Conservation (phyloP, 148 eudicot species). For the Polygonum maritimum region DNA sequence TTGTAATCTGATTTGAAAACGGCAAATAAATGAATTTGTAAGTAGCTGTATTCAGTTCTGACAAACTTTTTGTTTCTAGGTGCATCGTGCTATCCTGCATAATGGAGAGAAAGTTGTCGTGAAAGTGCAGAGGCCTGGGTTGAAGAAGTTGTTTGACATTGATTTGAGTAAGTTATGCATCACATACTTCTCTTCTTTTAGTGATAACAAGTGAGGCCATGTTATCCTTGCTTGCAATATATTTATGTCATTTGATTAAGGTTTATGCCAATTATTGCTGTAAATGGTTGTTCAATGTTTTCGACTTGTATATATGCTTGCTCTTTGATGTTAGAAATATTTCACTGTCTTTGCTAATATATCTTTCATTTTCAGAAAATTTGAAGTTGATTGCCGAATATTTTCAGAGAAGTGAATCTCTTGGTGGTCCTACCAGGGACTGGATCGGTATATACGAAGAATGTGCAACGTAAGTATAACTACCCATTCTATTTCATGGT, state of each 20-base stretch:
- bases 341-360: not conserved
- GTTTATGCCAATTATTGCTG: not conserved
- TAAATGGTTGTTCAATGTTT: not conserved
- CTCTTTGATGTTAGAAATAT: not conserved
- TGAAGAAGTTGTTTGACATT: constrained; percentile 88
- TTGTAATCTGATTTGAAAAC: not conserved
- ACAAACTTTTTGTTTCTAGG: constrained; percentile 31
- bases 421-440: constrained; percentile 90
- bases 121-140: constrained; percentile 96
- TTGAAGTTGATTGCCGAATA: constrained; percentile 89
- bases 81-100: constrained; percentile 89
- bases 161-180: constrained; percentile 68
- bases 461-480: constrained; percentile 73
- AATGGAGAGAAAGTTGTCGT: constrained; percentile 89
- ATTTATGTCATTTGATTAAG: not conserved
- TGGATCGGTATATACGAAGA: constrained; percentile 97
- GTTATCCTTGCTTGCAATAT: not conserved
- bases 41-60: not conserved
- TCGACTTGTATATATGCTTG: not conserved
- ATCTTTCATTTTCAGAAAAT: constrained; percentile 42
- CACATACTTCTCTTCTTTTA: not conserved
- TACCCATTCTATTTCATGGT: not conserved
- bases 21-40: not conserved
- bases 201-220: not conserved
- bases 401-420: constrained; percentile 85